Conservation (phyloP, 202 grass and related monocot species). For the Sporobolus alterniflorus region DNA sequence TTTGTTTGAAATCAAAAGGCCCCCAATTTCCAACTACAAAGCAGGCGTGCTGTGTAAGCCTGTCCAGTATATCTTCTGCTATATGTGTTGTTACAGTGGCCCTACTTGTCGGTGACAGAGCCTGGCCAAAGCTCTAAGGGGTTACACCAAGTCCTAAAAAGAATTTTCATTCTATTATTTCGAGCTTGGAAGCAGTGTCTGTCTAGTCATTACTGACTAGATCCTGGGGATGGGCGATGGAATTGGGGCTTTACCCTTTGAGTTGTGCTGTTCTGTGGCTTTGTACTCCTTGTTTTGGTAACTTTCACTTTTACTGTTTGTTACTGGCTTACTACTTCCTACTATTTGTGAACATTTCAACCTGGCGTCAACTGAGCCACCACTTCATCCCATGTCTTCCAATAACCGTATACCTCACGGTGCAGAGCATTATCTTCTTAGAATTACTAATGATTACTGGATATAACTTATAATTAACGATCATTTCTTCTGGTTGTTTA, state of each 20-base stretch:
- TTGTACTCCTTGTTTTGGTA: slow-evolving; percentile 4
- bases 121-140: neutral
- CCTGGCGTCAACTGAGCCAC: neutral
- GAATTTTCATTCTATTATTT: neutral
- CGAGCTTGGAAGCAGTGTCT: slow-evolving; percentile 18
- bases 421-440: slow-evolving; percentile 7
- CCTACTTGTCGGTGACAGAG: slow-evolving; percentile 26
- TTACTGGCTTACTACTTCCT: neutral
- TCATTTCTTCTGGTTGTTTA: neutral
- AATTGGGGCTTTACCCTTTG: slow-evolving; percentile 24
- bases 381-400: neutral
- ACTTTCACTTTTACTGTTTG: slow-evolving; percentile 10
- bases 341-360: neutral
- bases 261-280: slow-evolving; percentile 2
- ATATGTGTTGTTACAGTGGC: neutral
- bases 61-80: neutral
- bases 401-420: neutral
- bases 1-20: slow-evolving; percentile 13
- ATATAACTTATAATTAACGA: neutral
- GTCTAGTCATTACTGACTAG: neutral
- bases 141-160: slow-evolving; percentile 12
- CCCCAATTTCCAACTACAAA: slow-evolving; percentile 3
- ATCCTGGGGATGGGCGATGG: neutral
- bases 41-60: slow-evolving; percentile 6
- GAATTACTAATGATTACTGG: neutral